Evolutionary conservation across 768 basidiomycete species (phyloP), one percentile per base, ranked within the genome.

Genomic region (Postia placenta): DNA sequence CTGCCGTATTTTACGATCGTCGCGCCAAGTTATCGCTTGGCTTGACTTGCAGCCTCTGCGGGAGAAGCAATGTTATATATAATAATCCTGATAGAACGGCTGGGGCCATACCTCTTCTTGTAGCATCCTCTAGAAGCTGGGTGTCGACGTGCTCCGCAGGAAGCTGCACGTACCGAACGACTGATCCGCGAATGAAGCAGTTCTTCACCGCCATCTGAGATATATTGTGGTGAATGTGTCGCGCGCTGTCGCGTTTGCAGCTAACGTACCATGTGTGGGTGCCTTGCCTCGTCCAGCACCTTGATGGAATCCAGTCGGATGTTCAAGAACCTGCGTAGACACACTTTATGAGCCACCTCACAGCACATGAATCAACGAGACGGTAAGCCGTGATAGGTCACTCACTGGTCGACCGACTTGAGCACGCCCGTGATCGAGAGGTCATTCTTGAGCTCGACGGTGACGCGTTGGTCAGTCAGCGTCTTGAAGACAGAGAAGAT

Each of bases 401-500:
- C 85, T 53, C 56, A 94, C 95, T 99, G 95, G 74, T 99, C 95
- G 45, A 99, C 94, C 26, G 92, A 96, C 77, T 96, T 96, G 58
- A 99, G 70, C 23, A 89, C 85, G 1, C 95, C 95, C 9, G 88
- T 92, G 67, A 99, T 96, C 17, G 88, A 92, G 47, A 98, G 82
- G 68, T 98, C 96, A 71, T 99, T 99, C 74, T 99, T 99, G 62
- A 99, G 83, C 67, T 97, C 93, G 56, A 96, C 94, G 4, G 90
- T 92, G 60, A 98, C 94, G 61, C 85, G 82, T 64, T 98, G 95
- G 69, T 97, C 93, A 9, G 94, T 97, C 26, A 99, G 81, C 7
- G 96, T 98, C 72, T 98, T 98, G 84, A 99, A 98, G 23, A 98
- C 94, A 39, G 94, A 97, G 73, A 91, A 92, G 56, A 92, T 94